Conservation (phyloP, 2,329 filamentous ascomycete species). For the Venturia oleaginea region DNA sequence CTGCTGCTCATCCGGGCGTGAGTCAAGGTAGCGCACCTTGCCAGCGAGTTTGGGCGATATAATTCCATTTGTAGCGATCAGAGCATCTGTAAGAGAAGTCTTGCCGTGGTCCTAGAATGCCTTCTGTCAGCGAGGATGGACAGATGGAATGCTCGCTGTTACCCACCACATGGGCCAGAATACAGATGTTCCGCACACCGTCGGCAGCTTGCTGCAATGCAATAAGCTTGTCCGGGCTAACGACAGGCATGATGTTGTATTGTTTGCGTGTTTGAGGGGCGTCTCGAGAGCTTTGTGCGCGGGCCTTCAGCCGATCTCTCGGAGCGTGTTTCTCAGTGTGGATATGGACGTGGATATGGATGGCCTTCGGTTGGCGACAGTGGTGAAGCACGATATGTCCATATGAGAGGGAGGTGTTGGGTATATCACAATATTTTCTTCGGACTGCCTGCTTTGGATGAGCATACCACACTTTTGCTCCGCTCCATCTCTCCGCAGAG, state of each 20-base stretch:
- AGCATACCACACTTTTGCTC: background rate
- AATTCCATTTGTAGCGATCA: conserved; percentile 98
- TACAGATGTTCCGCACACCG: conserved; percentile 94
- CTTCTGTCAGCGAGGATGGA: background rate
- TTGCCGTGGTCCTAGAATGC: conserved; percentile 76
- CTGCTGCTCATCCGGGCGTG: conserved; percentile 87
- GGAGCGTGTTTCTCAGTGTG: background rate
- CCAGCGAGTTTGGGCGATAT: conserved; percentile 96
- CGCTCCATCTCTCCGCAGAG: background rate
- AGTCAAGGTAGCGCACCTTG: conserved; percentile 97
- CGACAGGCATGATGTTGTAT: conserved; percentile 71
- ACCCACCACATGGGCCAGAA: conserved; percentile 76
- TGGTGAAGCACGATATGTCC: background rate
- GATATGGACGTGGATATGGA: background rate
- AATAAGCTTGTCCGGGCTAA: conserved; percentile 82
- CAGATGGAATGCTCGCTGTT: background rate
- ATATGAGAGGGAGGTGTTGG: background rate
- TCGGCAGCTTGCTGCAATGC: conserved; percentile 79
- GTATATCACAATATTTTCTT: background rate
- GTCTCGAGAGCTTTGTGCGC: background rate
- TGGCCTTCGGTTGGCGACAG: background rate
- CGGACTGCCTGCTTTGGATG: background rate
- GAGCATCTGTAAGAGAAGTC: conserved; percentile 89
- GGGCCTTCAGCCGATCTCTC: background rate
- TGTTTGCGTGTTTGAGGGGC: conserved; percentile 1